Conservation (phyloP, 768 basidiomycete genomes). For the Rickenella mellea region DNA sequence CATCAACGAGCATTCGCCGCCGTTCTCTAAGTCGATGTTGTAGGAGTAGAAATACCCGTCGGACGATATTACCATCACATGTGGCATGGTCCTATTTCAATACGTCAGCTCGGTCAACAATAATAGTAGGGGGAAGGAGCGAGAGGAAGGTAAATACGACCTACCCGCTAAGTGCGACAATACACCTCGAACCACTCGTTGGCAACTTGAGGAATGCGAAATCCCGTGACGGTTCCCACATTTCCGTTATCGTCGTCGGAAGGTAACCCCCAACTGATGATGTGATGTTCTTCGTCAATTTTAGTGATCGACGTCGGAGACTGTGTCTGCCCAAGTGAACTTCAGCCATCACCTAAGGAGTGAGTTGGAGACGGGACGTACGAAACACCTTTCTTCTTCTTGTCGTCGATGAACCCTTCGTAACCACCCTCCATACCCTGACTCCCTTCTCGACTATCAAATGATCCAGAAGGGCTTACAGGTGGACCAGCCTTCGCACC, state of each 20-base stretch:
- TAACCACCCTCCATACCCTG: constrained; percentile 67
- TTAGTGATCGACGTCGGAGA: constrained; percentile 61
- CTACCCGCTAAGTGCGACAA: constrained; percentile 85
- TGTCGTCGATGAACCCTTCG: constrained; percentile 74
- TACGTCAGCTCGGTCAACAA: neutral
- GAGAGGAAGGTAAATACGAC: constrained; percentile 18
- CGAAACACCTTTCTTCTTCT: constrained; percentile 55
- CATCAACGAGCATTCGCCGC: constrained; percentile 90
- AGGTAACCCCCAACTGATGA: constrained; percentile 78
- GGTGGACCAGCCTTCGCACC: constrained; percentile 17
- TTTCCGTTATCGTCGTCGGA: constrained; percentile 82
- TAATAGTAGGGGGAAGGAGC: neutral
- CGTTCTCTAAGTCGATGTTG: constrained; percentile 90
- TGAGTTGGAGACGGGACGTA: constrained; percentile 19
- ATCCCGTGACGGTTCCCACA: constrained; percentile 95
- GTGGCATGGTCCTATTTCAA: constrained; percentile 69
- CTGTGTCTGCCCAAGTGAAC: constrained; percentile 12
- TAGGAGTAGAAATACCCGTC: constrained; percentile 96
- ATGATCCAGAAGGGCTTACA: constrained; percentile 54
- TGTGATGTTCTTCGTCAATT: constrained; percentile 65
- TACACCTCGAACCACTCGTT: constrained; percentile 65
- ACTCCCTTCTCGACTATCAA: constrained; percentile 55
- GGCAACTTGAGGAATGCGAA: constrained; percentile 88
- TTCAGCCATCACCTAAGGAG: constrained; percentile 3
- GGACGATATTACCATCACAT: constrained; percentile 93